phyloP scores from a whole-genome alignment of 805 yeast species.

The Candida andamanensis region DNA sequence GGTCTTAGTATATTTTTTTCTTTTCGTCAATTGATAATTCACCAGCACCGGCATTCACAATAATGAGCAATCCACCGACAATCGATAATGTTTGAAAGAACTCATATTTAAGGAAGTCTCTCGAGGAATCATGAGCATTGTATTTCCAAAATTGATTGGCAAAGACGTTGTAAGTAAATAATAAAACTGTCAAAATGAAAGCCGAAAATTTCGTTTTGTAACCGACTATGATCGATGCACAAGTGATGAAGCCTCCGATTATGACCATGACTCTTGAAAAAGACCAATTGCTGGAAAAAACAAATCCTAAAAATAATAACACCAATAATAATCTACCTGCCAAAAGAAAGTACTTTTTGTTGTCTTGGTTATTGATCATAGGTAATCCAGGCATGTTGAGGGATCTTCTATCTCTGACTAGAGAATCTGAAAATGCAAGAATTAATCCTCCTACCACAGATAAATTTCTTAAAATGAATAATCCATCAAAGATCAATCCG shows the following conservation, averaged over 20 bases:
- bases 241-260: conserved; percentile 62
- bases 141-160: conserved; percentile 88
- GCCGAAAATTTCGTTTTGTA: conserved; percentile 91
- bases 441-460: conserved; percentile 90
- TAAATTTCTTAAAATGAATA: conserved; percentile 79
- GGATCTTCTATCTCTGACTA: conserved; percentile 68
- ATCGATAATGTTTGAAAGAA: conserved; percentile 91
- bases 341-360: conserved; percentile 72
- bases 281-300: conserved; percentile 71
- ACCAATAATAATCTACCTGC: conserved; percentile 87
- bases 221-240: conserved; percentile 81
- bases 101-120: conserved; percentile 89
- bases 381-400: conserved; percentile 73
- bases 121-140: conserved; percentile 62
- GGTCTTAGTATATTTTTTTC: conserved; percentile 71
- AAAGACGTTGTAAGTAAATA: conserved; percentile 69
- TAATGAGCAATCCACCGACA: conserved; percentile 87
- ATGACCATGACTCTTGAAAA: conserved; percentile 59
- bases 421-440: conserved; percentile 79
- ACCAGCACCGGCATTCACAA: conserved; percentile 96
- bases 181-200: conserved; percentile 57
- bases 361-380: conserved; percentile 63
- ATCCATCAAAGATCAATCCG: conserved; percentile 77
- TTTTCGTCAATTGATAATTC: conserved; percentile 89
- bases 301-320: conserved; percentile 78